Evolutionary conservation across 1,139 yeast species (phyloP).

Genomic region (Pichia sp.): DNA sequence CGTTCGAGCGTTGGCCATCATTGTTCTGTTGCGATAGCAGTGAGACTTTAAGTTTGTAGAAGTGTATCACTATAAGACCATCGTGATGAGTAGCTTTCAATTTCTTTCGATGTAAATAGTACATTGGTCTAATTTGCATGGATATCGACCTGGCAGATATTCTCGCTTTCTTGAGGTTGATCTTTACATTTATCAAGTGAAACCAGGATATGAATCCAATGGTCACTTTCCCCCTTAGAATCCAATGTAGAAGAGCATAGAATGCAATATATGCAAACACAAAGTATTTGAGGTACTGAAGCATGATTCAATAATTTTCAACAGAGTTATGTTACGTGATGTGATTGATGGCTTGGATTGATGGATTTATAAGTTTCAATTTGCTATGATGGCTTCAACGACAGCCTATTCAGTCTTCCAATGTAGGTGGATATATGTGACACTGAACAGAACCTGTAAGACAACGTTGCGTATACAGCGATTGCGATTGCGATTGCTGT

Average conservation of each 20-base stretch:
- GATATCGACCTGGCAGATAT: conserved; percentile 12
- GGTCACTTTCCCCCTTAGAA: conserved; percentile 10
- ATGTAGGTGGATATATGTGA: too few species aligned
- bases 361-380: too few species aligned
- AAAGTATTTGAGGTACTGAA: conserved; percentile 4
- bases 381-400: too few species aligned
- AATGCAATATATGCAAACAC: conserved; percentile 2
- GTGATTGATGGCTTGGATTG: too few species aligned
- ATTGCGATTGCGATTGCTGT: too few species aligned
- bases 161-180: conserved; percentile 1
- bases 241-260: conserved; percentile 2
- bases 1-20: too few species aligned
- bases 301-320: too few species aligned
- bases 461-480: too few species aligned
- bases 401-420: too few species aligned
- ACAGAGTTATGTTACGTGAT: too few species aligned
- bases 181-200: conserved; percentile 11
- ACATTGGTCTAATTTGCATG: conserved; percentile 12
- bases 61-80: conserved; percentile 13
- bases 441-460: too few species aligned
- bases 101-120: conserved; percentile 11
- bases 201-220: conserved; percentile 19
- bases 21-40: too few species aligned
- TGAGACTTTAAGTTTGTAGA: conserved; percentile 10
- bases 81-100: conserved; percentile 15